Evolutionary conservation across 139 green algal genomes (phyloP).

Genomic region (Klebsormidium nitens): DNA sequence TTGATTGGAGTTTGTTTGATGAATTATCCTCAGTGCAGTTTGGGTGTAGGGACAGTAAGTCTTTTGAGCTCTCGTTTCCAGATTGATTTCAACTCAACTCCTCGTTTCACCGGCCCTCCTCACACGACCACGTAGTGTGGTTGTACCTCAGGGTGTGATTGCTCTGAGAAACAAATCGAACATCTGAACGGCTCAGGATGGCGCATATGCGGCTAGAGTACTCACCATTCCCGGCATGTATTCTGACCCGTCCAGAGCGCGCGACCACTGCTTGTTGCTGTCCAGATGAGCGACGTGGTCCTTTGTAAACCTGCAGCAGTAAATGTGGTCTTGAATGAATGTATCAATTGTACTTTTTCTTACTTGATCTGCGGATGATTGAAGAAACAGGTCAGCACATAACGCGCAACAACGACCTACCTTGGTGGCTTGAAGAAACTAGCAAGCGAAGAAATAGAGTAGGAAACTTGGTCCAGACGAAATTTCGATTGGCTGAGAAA

Average conservation of each 20-base stretch:
- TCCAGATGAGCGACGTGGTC: constrained; percentile 43
- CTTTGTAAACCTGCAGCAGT: constrained; percentile 30
- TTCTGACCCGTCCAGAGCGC: constrained; percentile 86
- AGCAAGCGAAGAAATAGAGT: neutral
- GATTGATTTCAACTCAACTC: too few relatives aligned
- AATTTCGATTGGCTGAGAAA: too few relatives aligned
- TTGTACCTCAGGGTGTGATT: too few relatives aligned
- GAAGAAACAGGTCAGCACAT: neutral
- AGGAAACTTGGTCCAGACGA: too few relatives aligned
- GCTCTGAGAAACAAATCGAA: constrained; percentile 5
- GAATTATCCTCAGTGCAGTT: too few relatives aligned
- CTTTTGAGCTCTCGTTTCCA: too few relatives aligned
- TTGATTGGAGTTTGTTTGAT: too few relatives aligned
- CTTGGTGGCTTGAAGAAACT: neutral
- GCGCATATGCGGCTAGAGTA: neutral
- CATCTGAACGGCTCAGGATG: neutral
- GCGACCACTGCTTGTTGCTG: constrained; percentile 64
- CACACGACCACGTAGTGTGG: too few relatives aligned
- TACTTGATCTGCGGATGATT: neutral
- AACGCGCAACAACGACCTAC: neutral
- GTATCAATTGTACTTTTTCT: too few relatives aligned
- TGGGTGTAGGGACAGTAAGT: too few relatives aligned
- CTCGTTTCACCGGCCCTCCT: too few relatives aligned
- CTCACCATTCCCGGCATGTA: constrained; percentile 65
- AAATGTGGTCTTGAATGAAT: too few relatives aligned